Evolutionary conservation across 306 rosid genomes (phyloP).

Genomic region (Medicago truncatula): MtrunA17r5.0-ANR NC_053043.1:8820001-8820500

Average conservation of each 20-base stretch:
- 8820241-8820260: not conserved
- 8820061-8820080: slow-evolving; percentile 50
- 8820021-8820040: not conserved
- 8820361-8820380: not conserved
- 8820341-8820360: too few species aligned
- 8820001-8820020: not conserved
- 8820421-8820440: not conserved
- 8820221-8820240: not conserved
- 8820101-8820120: slow-evolving; percentile 55
- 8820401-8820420: not conserved
- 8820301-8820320: not conserved
- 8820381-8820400: slow-evolving; percentile 4
- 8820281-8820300: not conserved
- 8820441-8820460: not conserved
- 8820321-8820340: too few species aligned
- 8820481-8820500: not conserved
- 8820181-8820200: slow-evolving; percentile 75
- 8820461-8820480: not conserved
- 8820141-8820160: slow-evolving; percentile 92
- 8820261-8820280: not conserved
- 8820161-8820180: slow-evolving; percentile 82
- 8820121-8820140: slow-evolving; percentile 67
- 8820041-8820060: not conserved
- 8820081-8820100: slow-evolving; percentile 51
- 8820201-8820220: not conserved